Base-by-base conservation (phyloP, 805 yeast species). In the Metschnikowia kofuensis region DNA sequence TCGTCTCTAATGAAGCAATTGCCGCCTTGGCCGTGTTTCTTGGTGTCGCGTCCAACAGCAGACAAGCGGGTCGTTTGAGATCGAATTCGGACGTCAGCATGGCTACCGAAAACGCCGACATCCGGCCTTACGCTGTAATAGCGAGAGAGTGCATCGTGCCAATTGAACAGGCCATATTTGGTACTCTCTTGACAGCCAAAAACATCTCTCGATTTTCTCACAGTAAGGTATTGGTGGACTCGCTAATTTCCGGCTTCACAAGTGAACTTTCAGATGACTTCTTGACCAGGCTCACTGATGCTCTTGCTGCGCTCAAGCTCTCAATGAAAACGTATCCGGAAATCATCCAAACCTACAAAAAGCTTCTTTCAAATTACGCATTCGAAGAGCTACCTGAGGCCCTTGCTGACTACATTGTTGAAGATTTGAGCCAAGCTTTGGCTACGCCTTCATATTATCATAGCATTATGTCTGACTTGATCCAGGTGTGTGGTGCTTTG, bases 1-100 rank as follows among this genome's bases (percentile, higher is more conserved):
- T 74, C 16, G 89, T 84, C 0, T 72, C 80, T 1, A 65, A 69
- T 38, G 82, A 79, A 49, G 68, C 79, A 1, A 61, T 84, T 34
- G 67, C 66, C 14, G 64, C 84, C 2, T 54, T 82, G 35, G 69
- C 72, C 6, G 56, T 58, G 1, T 63, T 82, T 6, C 68, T 81
- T 42, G 62, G 64, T 40, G 46, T 41, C 7, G 61, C 73, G 0
- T 40, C 59, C 1, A 16, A 16, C 27, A 14, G 41, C 1, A 38
- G 21, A 12, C 29, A 26, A 6, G 11, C 10, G 2, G 28, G 38
- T 7, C 38, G 54, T 21, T 16, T 36, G 7, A 35, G 59, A n/a
- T 40, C 52, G 1, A 40, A 46, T 35, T 73, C 80, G 4, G 78
- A 74, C 55, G 69, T 70, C 11, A 69, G 75, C 28, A 71, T 76